A percentile compares a stretch with the other conserved stretches of the same genome.
Conservation (phyloP, 345 rosid genomes). For the Acer negundo region DNA sequence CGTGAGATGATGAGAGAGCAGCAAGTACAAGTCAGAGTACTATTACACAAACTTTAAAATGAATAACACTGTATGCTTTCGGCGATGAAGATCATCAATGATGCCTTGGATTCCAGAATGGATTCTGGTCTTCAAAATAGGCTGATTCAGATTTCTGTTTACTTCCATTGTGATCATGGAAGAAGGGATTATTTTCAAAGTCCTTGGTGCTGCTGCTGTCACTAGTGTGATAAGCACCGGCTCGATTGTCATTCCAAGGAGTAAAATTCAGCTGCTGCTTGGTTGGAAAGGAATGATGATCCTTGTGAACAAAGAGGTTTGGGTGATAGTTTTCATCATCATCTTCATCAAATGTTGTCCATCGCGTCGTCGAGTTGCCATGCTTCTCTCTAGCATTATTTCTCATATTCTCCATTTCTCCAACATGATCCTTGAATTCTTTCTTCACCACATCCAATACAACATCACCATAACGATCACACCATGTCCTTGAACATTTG, state of each 20-base stretch:
- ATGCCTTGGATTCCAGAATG: conserved; percentile 28
- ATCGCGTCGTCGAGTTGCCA: conserved; percentile 42
- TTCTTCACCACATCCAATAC: conserved; percentile 72
- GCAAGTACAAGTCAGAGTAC: background rate
- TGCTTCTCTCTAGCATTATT: conserved; percentile 45
- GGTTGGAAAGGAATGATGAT: conserved; percentile 7
- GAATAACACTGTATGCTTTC: background rate
- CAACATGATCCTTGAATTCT: conserved; percentile 74
- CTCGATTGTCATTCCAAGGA: background rate
- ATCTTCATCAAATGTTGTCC: conserved; percentile 66
- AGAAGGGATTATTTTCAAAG: conserved; percentile 20
- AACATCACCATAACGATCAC: conserved; percentile 65
- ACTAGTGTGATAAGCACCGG: background rate
- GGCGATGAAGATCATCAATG: conserved; percentile 20
- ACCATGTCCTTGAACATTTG: conserved; percentile 55
- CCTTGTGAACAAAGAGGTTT: conserved; percentile 45
- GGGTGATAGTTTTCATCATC: conserved; percentile 55
- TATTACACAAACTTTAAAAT: background rate
- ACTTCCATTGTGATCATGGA: conserved; percentile 16
- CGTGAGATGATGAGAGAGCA: background rate
- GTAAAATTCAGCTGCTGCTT: conserved; percentile 9
- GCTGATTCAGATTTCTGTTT: conserved; percentile 25
- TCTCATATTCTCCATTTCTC: conserved; percentile 63
- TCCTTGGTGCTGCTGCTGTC: background rate
- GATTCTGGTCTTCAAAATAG: conserved; percentile 27